Evolutionary conservation across 2,329 filamentous ascomycete species (phyloP).

Genomic region (Claviceps sorghi): DNA sequence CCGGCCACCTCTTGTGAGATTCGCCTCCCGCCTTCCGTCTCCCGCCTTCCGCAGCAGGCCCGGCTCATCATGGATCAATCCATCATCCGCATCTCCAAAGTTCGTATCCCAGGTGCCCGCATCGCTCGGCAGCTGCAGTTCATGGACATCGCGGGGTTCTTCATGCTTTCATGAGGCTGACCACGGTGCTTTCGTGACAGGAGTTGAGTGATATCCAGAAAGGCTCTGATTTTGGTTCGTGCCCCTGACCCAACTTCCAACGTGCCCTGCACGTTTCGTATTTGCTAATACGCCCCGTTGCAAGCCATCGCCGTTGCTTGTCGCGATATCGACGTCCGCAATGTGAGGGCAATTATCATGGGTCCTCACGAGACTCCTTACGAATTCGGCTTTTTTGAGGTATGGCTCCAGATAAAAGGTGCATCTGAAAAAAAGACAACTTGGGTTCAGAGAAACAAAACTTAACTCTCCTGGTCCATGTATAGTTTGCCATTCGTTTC

Average conservation of each 20-base stretch:
- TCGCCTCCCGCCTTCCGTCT: background rate
- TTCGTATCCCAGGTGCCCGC: constrained; percentile 25
- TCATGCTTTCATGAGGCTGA: constrained; percentile 5
- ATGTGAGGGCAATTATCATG: constrained; percentile 75
- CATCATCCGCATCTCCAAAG: constrained; percentile 75
- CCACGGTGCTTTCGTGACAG: constrained; percentile 25
- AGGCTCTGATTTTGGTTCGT: constrained; percentile 67
- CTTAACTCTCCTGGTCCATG: background rate
- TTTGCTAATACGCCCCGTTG: background rate
- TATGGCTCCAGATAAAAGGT: constrained; percentile 24
- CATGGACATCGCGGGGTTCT: constrained; percentile 12
- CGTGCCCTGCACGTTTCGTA: background rate
- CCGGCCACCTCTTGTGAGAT: background rate
- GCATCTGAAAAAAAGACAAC: background rate
- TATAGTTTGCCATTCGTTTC: constrained; percentile 62
- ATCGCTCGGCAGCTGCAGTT: constrained; percentile 2
- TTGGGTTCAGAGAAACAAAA: background rate
- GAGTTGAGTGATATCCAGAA: constrained; percentile 79
- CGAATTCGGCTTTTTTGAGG: constrained; percentile 95
- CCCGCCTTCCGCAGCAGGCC: background rate
- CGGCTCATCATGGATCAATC: constrained; percentile 50
- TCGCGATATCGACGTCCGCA: constrained; percentile 74
- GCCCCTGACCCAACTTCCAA: constrained; percentile 3
- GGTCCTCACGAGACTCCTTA: constrained; percentile 91
- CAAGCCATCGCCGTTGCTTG: constrained; percentile 75